Percentiles rank a stretch among this genome's conserved stretches.
Evolutionary conservation across 192 early-diverging fungal genomes (phyloP).

Genomic region (Spinellus fusiger): DNA sequence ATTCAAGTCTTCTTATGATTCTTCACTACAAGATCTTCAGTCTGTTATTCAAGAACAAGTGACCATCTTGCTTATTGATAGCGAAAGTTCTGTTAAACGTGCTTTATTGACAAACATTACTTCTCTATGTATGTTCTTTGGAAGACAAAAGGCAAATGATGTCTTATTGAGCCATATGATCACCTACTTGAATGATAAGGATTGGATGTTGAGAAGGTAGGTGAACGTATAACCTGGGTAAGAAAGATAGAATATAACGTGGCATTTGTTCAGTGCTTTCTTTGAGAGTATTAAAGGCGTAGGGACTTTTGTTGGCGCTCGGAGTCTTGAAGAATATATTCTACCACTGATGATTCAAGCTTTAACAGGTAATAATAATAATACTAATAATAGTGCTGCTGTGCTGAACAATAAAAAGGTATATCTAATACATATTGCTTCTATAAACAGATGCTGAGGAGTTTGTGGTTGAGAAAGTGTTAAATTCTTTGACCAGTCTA

Average conservation of each 20-base stretch:
- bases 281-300: slow-evolving; percentile 91
- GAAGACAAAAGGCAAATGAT: slow-evolving; percentile 75
- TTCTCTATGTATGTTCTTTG: slow-evolving; percentile 78
- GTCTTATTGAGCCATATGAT: slow-evolving; percentile 88
- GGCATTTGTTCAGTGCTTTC: slow-evolving; percentile 65
- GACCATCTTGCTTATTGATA: slow-evolving; percentile 74
- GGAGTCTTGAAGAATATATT: slow-evolving; percentile 88
- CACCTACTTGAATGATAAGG: slow-evolving; percentile 92
- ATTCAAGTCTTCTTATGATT: slow-evolving; percentile 64
- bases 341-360: slow-evolving; percentile 88
- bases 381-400: too few species aligned
- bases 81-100: slow-evolving; percentile 73
- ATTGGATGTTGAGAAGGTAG: slow-evolving; percentile 88
- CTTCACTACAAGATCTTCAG: slow-evolving; percentile 68
- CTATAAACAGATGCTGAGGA: slow-evolving; percentile 69
- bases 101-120: slow-evolving; percentile 79
- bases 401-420: too few species aligned
- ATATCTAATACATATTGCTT: too few species aligned
- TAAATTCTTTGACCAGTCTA: slow-evolving; percentile 76
- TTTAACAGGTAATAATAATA: slow-evolving; percentile 57
- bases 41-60: slow-evolving; percentile 78
- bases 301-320: slow-evolving; percentile 79
- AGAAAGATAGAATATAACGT: background rate
- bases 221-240: background rate
- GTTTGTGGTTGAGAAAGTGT: slow-evolving; percentile 86